phyloP scores from a whole-genome alignment of 257 asterid species.

The Solanum chilense region DNA sequence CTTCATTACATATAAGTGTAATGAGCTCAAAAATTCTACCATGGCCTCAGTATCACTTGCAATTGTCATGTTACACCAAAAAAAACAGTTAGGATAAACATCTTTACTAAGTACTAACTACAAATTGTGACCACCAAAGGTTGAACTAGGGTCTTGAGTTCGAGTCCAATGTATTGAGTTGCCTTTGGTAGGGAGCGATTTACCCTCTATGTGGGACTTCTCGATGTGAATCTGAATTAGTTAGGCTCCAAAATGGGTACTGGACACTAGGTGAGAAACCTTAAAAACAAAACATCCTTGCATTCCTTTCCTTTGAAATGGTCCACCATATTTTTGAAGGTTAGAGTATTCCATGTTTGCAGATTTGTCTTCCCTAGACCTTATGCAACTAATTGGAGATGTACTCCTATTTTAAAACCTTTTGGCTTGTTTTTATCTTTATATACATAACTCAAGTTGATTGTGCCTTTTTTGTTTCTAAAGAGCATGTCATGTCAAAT shows the following conservation, averaged over 20 bases:
- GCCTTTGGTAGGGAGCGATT: neutral
- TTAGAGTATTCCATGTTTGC: neutral
- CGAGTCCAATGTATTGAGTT: neutral
- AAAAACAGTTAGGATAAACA: neutral
- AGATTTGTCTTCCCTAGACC: neutral
- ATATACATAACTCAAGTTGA: neutral
- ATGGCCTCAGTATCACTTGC: neutral
- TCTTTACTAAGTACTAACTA: neutral
- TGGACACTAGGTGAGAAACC: neutral
- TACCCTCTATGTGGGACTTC: neutral
- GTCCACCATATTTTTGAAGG: neutral
- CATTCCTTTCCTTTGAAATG: neutral
- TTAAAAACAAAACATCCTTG: neutral
- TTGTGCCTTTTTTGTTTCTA: neutral
- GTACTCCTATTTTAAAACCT: neutral
- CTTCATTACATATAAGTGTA: neutral
- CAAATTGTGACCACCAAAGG: neutral
- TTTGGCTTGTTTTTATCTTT: neutral
- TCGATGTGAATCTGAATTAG: neutral
- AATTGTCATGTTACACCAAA: neutral
- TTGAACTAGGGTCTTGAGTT: neutral
- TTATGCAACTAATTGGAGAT: neutral
- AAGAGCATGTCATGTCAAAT: neutral
- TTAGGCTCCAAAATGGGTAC: neutral
- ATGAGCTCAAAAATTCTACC: neutral